phyloP scores from a whole-genome alignment of 495 filamentous ascomycete species.

The Glarea lozoyensis region DNA sequence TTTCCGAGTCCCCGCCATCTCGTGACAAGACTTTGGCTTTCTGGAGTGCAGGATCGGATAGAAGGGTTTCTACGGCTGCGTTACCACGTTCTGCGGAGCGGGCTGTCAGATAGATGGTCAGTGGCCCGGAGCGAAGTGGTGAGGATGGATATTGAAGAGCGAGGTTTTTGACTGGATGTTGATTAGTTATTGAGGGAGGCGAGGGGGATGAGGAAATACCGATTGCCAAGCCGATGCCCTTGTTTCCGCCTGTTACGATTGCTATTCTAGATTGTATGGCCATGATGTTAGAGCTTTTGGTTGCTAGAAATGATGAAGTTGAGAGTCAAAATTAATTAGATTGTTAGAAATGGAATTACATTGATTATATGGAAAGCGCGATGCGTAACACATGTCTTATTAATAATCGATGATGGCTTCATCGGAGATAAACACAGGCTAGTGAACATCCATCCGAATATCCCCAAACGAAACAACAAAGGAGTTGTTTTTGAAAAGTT shows the following conservation, averaged over 20 bases:
- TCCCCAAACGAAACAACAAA: too few relatives aligned
- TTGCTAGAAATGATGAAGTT: too few relatives aligned
- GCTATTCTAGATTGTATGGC: constrained; percentile 21
- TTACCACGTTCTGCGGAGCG: constrained; percentile 32
- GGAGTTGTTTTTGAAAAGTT: too few relatives aligned
- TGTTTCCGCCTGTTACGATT: constrained; percentile 35
- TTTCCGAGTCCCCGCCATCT: constrained; percentile 33
- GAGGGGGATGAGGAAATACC: constrained; percentile 9
- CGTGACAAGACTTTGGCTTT: constrained; percentile 29
- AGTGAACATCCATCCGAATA: too few relatives aligned
- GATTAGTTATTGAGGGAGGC: neutral
- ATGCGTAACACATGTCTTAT: too few relatives aligned
- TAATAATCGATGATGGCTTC: too few relatives aligned
- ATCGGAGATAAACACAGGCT: too few relatives aligned
- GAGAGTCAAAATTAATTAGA: too few relatives aligned
- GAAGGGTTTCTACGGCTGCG: constrained; percentile 29
- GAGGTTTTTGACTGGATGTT: constrained; percentile 8
- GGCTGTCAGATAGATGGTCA: constrained; percentile 44
- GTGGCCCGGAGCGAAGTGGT: constrained; percentile 29
- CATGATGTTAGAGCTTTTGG: too few relatives aligned
- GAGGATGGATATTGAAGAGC: constrained; percentile 39
- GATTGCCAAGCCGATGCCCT: constrained; percentile 28
- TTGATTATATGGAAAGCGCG: too few relatives aligned
- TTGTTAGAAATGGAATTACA: too few relatives aligned
- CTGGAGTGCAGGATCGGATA: constrained; percentile 30